These are phyloP conservation scores for Xanthoconium purpureum DNA, from an alignment of 768 basidiomycete species.

Conservation along the genomic window DNA sequence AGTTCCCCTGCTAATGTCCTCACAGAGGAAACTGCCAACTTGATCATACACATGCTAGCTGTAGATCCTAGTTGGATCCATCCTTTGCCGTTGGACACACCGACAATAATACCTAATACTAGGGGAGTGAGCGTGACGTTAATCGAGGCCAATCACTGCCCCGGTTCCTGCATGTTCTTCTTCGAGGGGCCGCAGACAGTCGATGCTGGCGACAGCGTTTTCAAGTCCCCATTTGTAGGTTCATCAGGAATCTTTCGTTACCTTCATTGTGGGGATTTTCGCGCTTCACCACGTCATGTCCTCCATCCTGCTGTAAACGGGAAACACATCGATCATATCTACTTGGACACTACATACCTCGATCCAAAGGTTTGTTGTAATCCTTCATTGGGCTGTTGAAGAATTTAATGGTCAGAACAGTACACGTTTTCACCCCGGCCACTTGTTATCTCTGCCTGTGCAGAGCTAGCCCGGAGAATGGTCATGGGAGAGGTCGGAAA, in stretches of 20 bases:
- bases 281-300: slow-evolving; percentile 85
- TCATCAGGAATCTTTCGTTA: slow-evolving; percentile 74
- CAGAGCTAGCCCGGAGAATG: slow-evolving; percentile 67
- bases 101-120: slow-evolving; percentile 74
- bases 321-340: slow-evolving; percentile 81
- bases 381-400: not conserved
- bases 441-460: slow-evolving; percentile 91
- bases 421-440: slow-evolving; percentile 96
- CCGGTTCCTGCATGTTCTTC: slow-evolving; percentile 90
- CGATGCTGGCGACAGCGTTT: slow-evolving; percentile 80
- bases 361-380: slow-evolving; percentile 64
- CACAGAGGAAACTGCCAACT: slow-evolving; percentile 76
- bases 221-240: slow-evolving; percentile 69
- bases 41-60: slow-evolving; percentile 87
- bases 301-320: slow-evolving; percentile 80
- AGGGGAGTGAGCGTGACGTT: slow-evolving; percentile 86
- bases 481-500: slow-evolving; percentile 40
- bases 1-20: not conserved
- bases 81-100: slow-evolving; percentile 76
- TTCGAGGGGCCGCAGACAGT: slow-evolving; percentile 91
- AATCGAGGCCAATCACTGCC: slow-evolving; percentile 99
- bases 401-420: slow-evolving; percentile 34
- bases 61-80: slow-evolving; percentile 90
- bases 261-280: slow-evolving; percentile 92
- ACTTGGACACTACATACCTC: slow-evolving; percentile 95